Base-by-base conservation (phyloP, 2,329 filamentous ascomycete genomes). In the Ophiostoma tasmaniense region DNA sequence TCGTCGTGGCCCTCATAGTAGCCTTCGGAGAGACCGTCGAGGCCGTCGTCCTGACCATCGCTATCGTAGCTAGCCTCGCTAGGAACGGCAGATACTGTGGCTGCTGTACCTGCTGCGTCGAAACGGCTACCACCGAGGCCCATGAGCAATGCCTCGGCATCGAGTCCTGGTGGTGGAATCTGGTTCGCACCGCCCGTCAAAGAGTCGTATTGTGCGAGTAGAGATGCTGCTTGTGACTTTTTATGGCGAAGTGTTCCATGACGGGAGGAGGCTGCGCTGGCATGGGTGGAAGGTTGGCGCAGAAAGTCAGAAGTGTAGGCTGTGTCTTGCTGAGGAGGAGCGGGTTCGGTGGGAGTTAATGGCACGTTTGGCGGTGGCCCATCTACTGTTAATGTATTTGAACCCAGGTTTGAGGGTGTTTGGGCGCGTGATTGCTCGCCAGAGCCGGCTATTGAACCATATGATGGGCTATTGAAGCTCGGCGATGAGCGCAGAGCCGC, bases 131-230 rank as follows among this genome's bases (percentile, higher is more conserved):
- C 81, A 55, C 85, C 84, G 7, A 85, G 77, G 37, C 85, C 83
- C 25, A 82, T 81, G 52, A 82, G 79, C n/a, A 86, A 78, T 39
- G 82, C 79, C 20, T 83, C 80, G 42, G 80, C 81, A 35, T 84
- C 83, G 25, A 86, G 77, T 70, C 85, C 83, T 59, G 83, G 81
- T 3, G 84, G 84, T 30, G 69, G 71, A 37, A 68, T 37, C 4
- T 70, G 71, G 61, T 64, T 65, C 3, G 68, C 66, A 8, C 72
- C 75, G 74, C 68, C 78, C 71, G 66, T 71, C 52, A 70, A 64
- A 39, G 68, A 68, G 28, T 72, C 71, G 59, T 71, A 71, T 65
- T 71, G 71, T 1, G 69, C 71, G n/a, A 69, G 67, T 22, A 73
- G 66, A 13, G 72, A 71, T 0, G 69, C 33, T 2, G 72, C 72